Evolutionary conservation across 768 basidiomycete genomes (phyloP), one percentile per base, ranked within the genome.

Genomic region (Xerocomellus amylosporus): DNA sequence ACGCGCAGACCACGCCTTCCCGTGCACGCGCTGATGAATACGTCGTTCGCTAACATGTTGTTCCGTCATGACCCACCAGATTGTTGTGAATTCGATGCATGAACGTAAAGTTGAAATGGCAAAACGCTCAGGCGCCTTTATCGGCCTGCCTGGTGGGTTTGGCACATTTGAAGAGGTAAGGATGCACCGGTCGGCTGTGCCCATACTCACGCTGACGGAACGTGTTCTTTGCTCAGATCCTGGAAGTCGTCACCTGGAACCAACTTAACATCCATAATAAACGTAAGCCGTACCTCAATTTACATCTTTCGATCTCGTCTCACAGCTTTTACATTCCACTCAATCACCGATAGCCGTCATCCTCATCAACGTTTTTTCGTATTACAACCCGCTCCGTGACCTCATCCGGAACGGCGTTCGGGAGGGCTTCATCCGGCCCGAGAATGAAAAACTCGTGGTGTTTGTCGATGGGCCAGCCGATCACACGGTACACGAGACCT

Each of bases 211-310:
- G 8, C 38, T 59, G 37, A 63, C 54, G 31, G 39, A 41, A 44
- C 37, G 13, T 26, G 12, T 47, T 28, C 12, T 52, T 44, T 56
- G 45, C 8, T 5, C 59, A 92, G 88, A 73, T 92, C n/a, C 71
- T 97, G 28, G 96, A 98, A 71, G 94, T 91, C 58, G 82, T 86
- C 14, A 97, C 95, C 0, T 99, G 96, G 96, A 90, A 90, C 19
- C 96, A 98, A 65, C 70, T 97, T 6, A 88, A 88, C 19, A 87
- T 95, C 40, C 90, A 93, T 67, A 78, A 81, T 51, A 93, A 93
- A 74, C 90, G 90, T 90, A 66, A 58, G 82, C 0, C 45, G 60
- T 52, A 1, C 60, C 58, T 59, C 46, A 28, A 59, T 51, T 7
- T 22, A 3, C 26, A 8, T 19, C 5, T 12, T 19, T 2, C 20